These are phyloP conservation scores for Russula griseocarnosa DNA, from an alignment of 768 basidiomycete species.

Conservation along the genomic window DNA sequence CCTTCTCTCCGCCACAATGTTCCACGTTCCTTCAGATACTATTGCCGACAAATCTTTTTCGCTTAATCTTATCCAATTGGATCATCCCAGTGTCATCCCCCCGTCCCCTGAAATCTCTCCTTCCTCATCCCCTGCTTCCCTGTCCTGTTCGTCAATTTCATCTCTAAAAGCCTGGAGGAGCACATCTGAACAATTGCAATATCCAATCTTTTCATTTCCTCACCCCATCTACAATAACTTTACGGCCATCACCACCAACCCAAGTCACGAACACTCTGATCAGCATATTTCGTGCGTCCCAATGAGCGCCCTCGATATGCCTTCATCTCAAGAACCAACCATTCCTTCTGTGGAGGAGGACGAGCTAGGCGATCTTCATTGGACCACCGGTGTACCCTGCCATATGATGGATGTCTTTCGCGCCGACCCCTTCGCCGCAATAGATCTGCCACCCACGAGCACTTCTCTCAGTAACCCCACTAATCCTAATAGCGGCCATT, in stretches of 20 bases:
- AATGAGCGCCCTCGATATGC: neutral
- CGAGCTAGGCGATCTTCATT: constrained; percentile 19
- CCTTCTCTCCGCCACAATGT: constrained; percentile 12
- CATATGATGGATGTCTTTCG: constrained; percentile 29
- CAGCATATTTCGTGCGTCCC: neutral
- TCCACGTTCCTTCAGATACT: constrained; percentile 9
- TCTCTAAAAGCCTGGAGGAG: constrained; percentile 13
- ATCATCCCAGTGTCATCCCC: neutral
- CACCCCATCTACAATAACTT: neutral
- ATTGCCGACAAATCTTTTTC: neutral
- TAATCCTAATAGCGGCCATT: neutral
- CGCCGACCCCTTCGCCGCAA: constrained; percentile 21
- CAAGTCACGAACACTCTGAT: neutral
- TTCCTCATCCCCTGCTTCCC: constrained; percentile 17
- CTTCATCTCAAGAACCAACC: neutral
- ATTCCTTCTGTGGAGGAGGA: neutral
- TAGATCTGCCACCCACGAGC: neutral
- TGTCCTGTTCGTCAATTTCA: constrained; percentile 17
- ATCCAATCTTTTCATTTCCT: constrained; percentile 9
- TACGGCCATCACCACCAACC: neutral
- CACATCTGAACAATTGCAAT: constrained; percentile 7
- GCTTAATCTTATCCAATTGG: constrained; percentile 12
- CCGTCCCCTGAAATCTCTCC: constrained; percentile 4
- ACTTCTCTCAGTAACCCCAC: constrained; percentile 7
- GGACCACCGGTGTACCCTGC: constrained; percentile 23